These are phyloP conservation scores for Candida qinlingensis DNA, from an alignment of 805 yeast species.

Conservation along the genomic window DNA sequence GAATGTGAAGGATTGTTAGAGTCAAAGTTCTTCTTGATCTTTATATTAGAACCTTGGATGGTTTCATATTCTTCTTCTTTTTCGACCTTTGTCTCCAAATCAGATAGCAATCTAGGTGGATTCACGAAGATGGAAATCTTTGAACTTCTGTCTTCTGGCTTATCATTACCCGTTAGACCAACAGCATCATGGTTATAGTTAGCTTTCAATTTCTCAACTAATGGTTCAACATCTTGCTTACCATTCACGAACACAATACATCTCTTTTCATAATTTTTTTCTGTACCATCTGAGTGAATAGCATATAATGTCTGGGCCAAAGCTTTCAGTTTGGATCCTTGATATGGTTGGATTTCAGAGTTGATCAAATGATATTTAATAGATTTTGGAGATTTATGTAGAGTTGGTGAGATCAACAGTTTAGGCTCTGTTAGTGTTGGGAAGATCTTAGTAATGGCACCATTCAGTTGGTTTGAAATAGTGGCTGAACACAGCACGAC, in stretches of 20 bases:
- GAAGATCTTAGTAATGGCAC: constrained; percentile 51
- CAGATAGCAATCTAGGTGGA: constrained; percentile 42
- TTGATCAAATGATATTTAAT: constrained; percentile 72
- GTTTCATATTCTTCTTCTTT: constrained; percentile 11
- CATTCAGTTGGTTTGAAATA: constrained; percentile 71
- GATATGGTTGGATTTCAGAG: constrained; percentile 72
- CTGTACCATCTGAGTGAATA: constrained; percentile 78
- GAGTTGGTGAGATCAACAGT: constrained; percentile 57
- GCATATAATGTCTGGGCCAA: constrained; percentile 86
- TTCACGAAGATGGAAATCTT: constrained; percentile 59
- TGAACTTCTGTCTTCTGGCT: constrained; percentile 50
- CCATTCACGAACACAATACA: constrained; percentile 81
- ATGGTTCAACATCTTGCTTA: constrained; percentile 53
- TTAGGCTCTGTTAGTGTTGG: constrained; percentile 57
- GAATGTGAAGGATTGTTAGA: neutral
- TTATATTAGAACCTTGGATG: constrained; percentile 33
- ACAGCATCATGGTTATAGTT: constrained; percentile 53
- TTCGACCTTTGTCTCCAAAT: constrained; percentile 21
- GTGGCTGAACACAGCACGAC: constrained; percentile 86
- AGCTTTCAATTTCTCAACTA: constrained; percentile 48
- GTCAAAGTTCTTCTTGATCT: constrained; percentile 13
- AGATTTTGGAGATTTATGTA: constrained; percentile 79
- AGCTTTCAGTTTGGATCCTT: constrained; percentile 78
- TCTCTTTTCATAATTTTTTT: constrained; percentile 68
- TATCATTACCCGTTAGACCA: constrained; percentile 63